phyloP scores from a whole-genome alignment of 305 asterid species.

The Fraxinus sp. region DNA sequence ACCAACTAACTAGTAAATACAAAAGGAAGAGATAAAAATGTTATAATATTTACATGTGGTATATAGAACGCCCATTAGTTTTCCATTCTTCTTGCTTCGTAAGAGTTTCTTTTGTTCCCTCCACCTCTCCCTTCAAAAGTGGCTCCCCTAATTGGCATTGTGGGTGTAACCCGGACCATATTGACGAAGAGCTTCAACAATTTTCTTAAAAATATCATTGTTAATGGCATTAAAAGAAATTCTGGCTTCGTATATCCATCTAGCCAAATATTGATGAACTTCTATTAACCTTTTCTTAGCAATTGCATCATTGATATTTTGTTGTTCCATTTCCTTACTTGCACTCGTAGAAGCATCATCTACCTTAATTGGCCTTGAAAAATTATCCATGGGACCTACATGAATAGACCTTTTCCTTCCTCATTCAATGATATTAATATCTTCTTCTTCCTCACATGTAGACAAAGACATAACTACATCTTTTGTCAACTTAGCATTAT shows the following conservation, averaged over 20 bases:
- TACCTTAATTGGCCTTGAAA: too few relatives aligned
- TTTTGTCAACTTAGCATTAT: too few relatives aligned
- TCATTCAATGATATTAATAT: too few relatives aligned
- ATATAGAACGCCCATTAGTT: neutral
- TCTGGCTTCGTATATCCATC: neutral
- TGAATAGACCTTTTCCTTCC: too few relatives aligned
- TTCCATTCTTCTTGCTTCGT: neutral
- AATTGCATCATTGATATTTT: neutral
- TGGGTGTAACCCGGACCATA: neutral
- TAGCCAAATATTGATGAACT: neutral
- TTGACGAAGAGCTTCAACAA: neutral
- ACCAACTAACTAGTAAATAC: neutral
- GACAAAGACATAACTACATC: too few relatives aligned
- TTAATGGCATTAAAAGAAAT: neutral
- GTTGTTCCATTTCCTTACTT: neutral
- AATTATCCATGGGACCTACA: too few relatives aligned
- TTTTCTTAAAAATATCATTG: too few relatives aligned
- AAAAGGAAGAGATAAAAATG: neutral
- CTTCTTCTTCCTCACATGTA: too few relatives aligned
- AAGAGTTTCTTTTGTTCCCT: neutral
- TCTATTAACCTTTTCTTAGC: neutral
- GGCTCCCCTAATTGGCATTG: neutral
- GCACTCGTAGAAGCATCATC: too few relatives aligned
- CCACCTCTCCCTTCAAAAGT: neutral
- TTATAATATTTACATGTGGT: neutral